Evolutionary conservation across 2,329 filamentous ascomycete species (phyloP), one percentile per base, ranked within the genome.

Genomic region (Neonectria magnoliae): DNA sequence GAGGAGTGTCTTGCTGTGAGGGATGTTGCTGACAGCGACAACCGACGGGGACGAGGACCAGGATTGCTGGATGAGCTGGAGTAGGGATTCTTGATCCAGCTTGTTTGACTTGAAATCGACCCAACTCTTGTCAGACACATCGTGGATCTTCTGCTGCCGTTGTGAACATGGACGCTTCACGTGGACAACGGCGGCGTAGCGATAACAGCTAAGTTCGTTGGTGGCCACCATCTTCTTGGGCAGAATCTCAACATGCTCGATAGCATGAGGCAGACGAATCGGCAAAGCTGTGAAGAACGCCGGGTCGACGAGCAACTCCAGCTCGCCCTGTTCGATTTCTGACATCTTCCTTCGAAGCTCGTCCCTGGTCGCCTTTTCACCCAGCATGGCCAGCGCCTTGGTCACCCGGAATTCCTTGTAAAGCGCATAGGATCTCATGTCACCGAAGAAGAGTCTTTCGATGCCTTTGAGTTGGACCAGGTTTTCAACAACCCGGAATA

Each of bases 1-100:
- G 1, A 75, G 76, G 57, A 59, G 76, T 64, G 62, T 81, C 69
- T 67, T 81, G 67, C 57, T 66, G 56, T 73, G 66, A 0, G 75
- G 70, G 10, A 77, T 76, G 31, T 75, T 76, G 27, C 64, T 48
- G 5, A 77, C 31, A 0, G 75, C 66, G 0, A 75, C 31, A 6
- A 55, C 9, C 1, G 31, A 44, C 0, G 27, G 29, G 1, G 22
- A 18, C 0, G 27, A 38, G 1, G 22, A 18, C 0, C 59, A 22
- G 0, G 64, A 57, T 9, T 44, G 8, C 9, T 65, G 9, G n/a
- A 76, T 44, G 0, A 70, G 55, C 2, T 44, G 11, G 0, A 62
- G 3, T 1, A 74, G 62, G 1, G 61, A 61, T 11, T 57, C 41
- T 0, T n/a, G 47, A 41, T 71, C 44, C 14, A 72, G 27, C 9